Base-by-base conservation (phyloP, 768 basidiomycete genomes). In the Epithele typhae region DNA sequence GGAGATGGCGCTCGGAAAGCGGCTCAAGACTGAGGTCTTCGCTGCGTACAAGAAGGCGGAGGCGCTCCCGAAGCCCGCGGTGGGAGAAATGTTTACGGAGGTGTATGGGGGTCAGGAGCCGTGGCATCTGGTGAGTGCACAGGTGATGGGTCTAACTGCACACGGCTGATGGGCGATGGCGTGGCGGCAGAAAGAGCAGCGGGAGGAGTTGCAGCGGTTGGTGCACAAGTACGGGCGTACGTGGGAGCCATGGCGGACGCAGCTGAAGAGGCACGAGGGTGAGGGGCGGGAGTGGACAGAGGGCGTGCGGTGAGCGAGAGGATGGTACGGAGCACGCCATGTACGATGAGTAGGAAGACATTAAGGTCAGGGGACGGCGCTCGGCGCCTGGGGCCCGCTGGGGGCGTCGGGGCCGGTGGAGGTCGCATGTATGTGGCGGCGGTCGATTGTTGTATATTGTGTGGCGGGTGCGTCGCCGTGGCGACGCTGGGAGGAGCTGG, bases 61-160 rank as follows among this genome's bases (percentile, higher is more conserved):
- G 63, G 68, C 69, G 34, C 62, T 86, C 47, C 81, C 78, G 57
- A 77, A 83, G 27, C 72, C 77, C 38, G 79, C 84, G 60, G 66
- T 97, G n/a, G 75, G 79, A 18, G 81, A 91, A 63, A 67, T 94
- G 58, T 94, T 94, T 64, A 83, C 78, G 7, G 92, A 95, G 53
- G 82, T 95, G 8, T 95, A 93, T 62, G 89, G 79, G 19, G 90
- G 88, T 3, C 81, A 89, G 54, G 78, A 85, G 59, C 88, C 87
- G 1, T 88, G 84, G 85, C 88, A 87, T 58, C 67, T 92, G 54
- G 91, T 89, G 60, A 61, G 90, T 74, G 38, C 38, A 25, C 18
- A 17, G 12, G 14, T 10, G 43, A 41, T 40, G 36, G 37, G 22
- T 19, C 35, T 37, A 22, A 38, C 22, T 30, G 27, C 27, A 27